Evolutionary conservation across 805 yeast species (phyloP).

Genomic region (Kluyveromyces starmeri): DNA sequence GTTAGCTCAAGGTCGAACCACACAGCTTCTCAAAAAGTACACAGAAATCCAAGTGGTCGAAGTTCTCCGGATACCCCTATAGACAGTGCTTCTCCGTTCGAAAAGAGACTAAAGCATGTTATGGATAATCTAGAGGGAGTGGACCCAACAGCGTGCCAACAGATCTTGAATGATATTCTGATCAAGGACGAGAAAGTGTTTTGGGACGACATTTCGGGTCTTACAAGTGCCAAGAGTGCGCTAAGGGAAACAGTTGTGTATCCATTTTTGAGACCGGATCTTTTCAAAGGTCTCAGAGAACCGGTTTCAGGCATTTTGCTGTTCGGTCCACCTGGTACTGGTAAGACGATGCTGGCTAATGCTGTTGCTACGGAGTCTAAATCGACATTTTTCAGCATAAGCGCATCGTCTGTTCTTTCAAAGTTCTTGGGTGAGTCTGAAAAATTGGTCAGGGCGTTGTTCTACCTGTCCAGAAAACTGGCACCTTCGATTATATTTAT

Average conservation of each 20-base stretch:
- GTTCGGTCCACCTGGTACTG: slow-evolving; percentile 99
- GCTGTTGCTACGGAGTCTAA: slow-evolving; percentile 95
- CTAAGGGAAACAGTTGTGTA: slow-evolving; percentile 92
- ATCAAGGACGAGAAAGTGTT: slow-evolving; percentile 83
- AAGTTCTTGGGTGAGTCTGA: slow-evolving; percentile 89
- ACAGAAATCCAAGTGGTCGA: not conserved
- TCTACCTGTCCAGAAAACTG: slow-evolving; percentile 71
- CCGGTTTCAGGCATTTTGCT: slow-evolving; percentile 94
- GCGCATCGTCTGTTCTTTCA: slow-evolving; percentile 84
- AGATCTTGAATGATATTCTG: slow-evolving; percentile 79
- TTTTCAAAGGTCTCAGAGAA: slow-evolving; percentile 82
- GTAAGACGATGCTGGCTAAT: slow-evolving; percentile 93
- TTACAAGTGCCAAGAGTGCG: slow-evolving; percentile 80
- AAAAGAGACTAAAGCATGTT: slow-evolving; percentile 10
- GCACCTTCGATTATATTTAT: slow-evolving; percentile 93
- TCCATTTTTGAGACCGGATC: slow-evolving; percentile 89
- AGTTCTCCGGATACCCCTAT: slow-evolving; percentile 3
- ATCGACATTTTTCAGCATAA: slow-evolving; percentile 84
- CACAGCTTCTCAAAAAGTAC: not conserved
- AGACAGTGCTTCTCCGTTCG: slow-evolving; percentile 6
- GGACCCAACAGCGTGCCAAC: slow-evolving; percentile 70
- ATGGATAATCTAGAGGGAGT: slow-evolving; percentile 47
- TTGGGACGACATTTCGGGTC: slow-evolving; percentile 94
- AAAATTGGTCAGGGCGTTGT: slow-evolving; percentile 82
- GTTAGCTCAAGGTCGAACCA: not conserved